Evolutionary conservation across 2,329 filamentous ascomycete genomes (phyloP).

Genomic region (Alternaria panax): DNA sequence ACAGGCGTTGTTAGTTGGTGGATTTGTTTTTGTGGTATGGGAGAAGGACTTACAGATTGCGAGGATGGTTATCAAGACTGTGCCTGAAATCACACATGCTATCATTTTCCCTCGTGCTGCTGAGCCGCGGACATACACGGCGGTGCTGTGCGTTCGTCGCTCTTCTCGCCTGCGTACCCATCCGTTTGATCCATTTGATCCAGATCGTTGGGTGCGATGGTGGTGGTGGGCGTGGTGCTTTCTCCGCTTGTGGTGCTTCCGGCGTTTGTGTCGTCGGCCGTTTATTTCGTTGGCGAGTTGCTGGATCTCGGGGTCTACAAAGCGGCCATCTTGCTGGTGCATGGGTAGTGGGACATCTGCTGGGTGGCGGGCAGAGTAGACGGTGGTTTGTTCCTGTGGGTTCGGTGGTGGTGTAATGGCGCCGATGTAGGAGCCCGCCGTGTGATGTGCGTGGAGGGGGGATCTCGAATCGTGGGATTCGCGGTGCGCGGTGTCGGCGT

Average conservation of each 20-base stretch:
- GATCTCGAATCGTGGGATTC: conserved; percentile 39
- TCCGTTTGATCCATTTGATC: conserved; percentile 20
- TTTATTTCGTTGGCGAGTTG: conserved; percentile 57
- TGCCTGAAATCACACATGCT: conserved; percentile 68
- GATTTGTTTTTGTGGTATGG: background rate
- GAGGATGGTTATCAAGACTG: conserved; percentile 66
- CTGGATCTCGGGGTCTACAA: conserved; percentile 59
- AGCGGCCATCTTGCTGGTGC: conserved; percentile 43
- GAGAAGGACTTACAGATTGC: conserved; percentile 68
- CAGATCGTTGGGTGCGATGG: conserved; percentile 23
- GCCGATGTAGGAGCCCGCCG: conserved; percentile 46
- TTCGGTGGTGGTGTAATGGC: conserved; percentile 37
- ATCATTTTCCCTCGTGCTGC: conserved; percentile 44
- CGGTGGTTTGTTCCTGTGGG: conserved; percentile 27
- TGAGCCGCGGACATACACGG: conserved; percentile 30
- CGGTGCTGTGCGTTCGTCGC: conserved; percentile 16
- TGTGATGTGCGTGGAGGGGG: conserved; percentile 44
- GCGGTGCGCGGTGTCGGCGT: conserved; percentile 31
- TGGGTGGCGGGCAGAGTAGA: conserved; percentile 40
- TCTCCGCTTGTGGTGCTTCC: conserved; percentile 40
- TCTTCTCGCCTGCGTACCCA: conserved; percentile 41
- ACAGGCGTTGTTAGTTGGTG: conserved; percentile 3
- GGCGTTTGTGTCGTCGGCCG: conserved; percentile 45
- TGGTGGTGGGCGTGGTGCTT: conserved; percentile 33
- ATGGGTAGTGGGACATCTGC: conserved; percentile 41